These are phyloP conservation scores for Fomitiporia mediterranea DNA, from an alignment of 1,284 basidiomycete genomes.

Conservation along the genomic window DNA sequence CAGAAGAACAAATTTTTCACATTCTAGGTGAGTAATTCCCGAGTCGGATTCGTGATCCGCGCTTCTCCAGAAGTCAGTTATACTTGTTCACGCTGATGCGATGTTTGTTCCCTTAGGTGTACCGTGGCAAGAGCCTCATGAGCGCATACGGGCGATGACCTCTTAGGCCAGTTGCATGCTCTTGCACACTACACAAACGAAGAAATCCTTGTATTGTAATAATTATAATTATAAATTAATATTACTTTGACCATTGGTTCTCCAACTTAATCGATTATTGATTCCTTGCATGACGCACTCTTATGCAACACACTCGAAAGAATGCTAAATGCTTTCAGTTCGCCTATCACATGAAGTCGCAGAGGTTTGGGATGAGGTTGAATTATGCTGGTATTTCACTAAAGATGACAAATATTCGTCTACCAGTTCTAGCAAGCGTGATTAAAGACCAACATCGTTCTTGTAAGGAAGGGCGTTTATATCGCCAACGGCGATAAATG, in stretches of 20 bases:
- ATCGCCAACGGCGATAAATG: slow-evolving; percentile 83
- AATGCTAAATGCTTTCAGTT: too few species aligned
- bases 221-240: too few species aligned
- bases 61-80: neutral
- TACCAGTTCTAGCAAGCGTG: slow-evolving; percentile 2
- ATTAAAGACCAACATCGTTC: slow-evolving; percentile 77
- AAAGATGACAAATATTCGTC: neutral
- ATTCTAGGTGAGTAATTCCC: slow-evolving; percentile 48
- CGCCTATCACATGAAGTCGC: too few species aligned
- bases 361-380: neutral
- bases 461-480: slow-evolving; percentile 71
- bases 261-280: too few species aligned
- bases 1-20: slow-evolving; percentile 80
- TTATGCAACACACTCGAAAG: too few species aligned
- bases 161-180: too few species aligned
- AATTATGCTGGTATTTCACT: slow-evolving; percentile 5
- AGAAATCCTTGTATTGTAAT: too few species aligned
- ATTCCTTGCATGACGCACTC: too few species aligned
- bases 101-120: slow-evolving; percentile 35
- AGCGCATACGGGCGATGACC: slow-evolving; percentile 48
- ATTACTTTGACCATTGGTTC: too few species aligned
- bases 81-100: neutral
- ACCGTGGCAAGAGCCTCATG: slow-evolving; percentile 75
- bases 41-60: slow-evolving; percentile 1
- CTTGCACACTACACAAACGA: too few species aligned